A percentile compares a stretch with the other conserved stretches of the same genome.
Evolutionary conservation across 2,329 filamentous ascomycete genomes (phyloP).

Genomic region (Podosphaera xanthii): DNA sequence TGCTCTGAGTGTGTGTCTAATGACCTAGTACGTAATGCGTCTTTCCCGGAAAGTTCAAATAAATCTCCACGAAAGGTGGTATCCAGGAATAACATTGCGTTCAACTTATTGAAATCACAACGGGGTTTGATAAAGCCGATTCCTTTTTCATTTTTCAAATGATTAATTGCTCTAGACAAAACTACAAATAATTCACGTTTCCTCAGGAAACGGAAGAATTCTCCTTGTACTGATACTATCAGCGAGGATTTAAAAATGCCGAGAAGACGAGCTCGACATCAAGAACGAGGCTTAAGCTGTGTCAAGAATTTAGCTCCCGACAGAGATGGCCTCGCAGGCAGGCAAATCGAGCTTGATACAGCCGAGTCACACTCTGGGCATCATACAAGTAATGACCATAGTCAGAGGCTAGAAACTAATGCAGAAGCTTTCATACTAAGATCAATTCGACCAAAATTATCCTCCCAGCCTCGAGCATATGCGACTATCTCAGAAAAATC

Average conservation of each 20-base stretch:
- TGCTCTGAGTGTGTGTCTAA: slow-evolving; percentile 30
- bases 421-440: slow-evolving; percentile 26
- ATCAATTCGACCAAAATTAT: slow-evolving; percentile 28
- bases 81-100: slow-evolving; percentile 41
- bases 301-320: slow-evolving; percentile 5
- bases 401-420: slow-evolving; percentile 6
- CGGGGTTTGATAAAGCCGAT: slow-evolving; percentile 40
- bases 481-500: slow-evolving; percentile 18
- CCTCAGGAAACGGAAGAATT: slow-evolving; percentile 66
- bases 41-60: slow-evolving; percentile 5
- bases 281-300: slow-evolving; percentile 7
- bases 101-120: slow-evolving; percentile 48
- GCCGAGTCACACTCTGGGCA: slow-evolving; percentile 1
- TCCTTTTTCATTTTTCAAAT: slow-evolving; percentile 59
- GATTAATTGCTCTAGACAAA: slow-evolving; percentile 47
- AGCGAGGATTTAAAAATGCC: slow-evolving; percentile 29
- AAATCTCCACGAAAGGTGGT: slow-evolving; percentile 23
- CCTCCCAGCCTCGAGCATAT: slow-evolving; percentile 15
- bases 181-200: slow-evolving; percentile 54
- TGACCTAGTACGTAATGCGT: slow-evolving; percentile 21
- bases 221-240: slow-evolving; percentile 35
- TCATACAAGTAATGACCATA: slow-evolving; percentile 8
- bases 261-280: slow-evolving; percentile 24
- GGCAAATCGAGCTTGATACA: slow-evolving; percentile 5
- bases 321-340: not conserved